Conservation (phyloP, 2,329 filamentous ascomycete species). For the Colletotrichum chrysophilum region DNA sequence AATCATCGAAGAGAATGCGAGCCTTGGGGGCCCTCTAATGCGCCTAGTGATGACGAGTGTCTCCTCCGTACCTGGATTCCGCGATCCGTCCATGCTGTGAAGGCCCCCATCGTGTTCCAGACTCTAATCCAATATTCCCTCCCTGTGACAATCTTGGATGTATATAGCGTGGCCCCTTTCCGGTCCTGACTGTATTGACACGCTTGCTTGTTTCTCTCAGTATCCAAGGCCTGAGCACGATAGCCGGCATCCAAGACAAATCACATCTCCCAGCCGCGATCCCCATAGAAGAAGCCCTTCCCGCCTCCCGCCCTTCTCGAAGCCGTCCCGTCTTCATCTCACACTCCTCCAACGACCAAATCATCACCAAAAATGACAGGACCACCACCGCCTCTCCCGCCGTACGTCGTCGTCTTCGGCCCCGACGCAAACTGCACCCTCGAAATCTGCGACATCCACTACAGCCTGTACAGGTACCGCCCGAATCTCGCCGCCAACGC, state of each 20-base stretch:
- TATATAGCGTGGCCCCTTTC: not conserved
- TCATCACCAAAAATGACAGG: slow-evolving; percentile 25
- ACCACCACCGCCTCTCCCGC: slow-evolving; percentile 6
- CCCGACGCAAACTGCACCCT: slow-evolving; percentile 55
- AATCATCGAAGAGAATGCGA: not conserved
- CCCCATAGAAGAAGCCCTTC: not conserved
- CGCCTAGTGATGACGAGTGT: not conserved
- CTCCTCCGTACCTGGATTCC: not conserved
- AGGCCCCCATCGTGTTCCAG: not conserved
- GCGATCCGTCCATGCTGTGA: not conserved
- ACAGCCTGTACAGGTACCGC: slow-evolving; percentile 51
- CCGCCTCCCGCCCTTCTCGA: not conserved
- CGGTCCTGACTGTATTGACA: not conserved
- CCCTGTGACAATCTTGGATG: not conserved
- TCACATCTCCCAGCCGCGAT: not conserved
- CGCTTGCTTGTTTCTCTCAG: not conserved
- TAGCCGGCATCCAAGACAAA: not conserved
- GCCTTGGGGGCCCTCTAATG: not conserved
- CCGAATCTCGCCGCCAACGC: slow-evolving; percentile 48
- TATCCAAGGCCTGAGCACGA: not conserved
- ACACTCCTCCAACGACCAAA: not conserved
- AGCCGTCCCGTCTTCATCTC: not conserved
- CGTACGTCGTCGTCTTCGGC: slow-evolving; percentile 41
- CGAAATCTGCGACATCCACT: slow-evolving; percentile 48
- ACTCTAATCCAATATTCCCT: not conserved